Percentiles rank a stretch among this genome's conserved stretches.
These are phyloP conservation scores for Amesomyces nigricolor DNA, from an alignment of 2,329 filamentous ascomycete species.

Conservation along the genomic window DNA sequence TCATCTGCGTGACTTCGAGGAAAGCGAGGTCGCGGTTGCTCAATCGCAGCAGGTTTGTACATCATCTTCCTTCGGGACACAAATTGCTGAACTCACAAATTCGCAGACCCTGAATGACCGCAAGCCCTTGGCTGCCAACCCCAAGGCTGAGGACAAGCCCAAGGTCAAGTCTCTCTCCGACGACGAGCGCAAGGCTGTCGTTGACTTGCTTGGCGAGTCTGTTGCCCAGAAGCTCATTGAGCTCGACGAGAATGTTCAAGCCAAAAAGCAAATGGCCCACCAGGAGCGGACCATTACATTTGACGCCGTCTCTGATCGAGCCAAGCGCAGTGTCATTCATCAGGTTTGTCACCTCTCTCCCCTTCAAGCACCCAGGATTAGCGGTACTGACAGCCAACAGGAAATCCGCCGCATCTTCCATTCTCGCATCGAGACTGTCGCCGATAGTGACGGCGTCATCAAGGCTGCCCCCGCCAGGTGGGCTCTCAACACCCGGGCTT, in stretches of 20 bases:
- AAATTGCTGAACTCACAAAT: conserved; percentile 3
- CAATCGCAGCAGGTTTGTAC: conserved; percentile 11
- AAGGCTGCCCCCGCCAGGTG: conserved; percentile 57
- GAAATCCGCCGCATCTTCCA: conserved; percentile 73
- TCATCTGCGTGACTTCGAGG: conserved; percentile 49
- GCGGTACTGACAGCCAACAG: conserved; percentile 26
- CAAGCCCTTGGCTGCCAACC: conserved; percentile 1
- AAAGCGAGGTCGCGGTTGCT: conserved; percentile 8
- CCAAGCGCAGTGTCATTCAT: conserved; percentile 44
- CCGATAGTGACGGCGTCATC: conserved; percentile 52
- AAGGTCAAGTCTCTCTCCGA: conserved; percentile 25
- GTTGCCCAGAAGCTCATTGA: conserved; percentile 39
- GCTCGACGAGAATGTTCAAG: conserved; percentile 36
- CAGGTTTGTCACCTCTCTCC: conserved; percentile 32
- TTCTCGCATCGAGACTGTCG: conserved; percentile 71
- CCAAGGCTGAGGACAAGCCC: conserved; percentile 13
- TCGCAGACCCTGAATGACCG: conserved; percentile 2
- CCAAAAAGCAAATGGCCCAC: conserved; percentile 28
- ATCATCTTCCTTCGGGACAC: conserved; percentile 11
- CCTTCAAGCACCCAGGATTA: neutral
- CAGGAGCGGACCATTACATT: conserved; percentile 35
- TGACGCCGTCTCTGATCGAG: conserved; percentile 40
- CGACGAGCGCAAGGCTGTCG: conserved; percentile 35
- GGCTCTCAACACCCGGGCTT: conserved; percentile 37
- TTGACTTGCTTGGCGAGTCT: conserved; percentile 35